phyloP scores from a whole-genome alignment of 2,329 filamentous ascomycete species.

The Madurella fahalii region DNA sequence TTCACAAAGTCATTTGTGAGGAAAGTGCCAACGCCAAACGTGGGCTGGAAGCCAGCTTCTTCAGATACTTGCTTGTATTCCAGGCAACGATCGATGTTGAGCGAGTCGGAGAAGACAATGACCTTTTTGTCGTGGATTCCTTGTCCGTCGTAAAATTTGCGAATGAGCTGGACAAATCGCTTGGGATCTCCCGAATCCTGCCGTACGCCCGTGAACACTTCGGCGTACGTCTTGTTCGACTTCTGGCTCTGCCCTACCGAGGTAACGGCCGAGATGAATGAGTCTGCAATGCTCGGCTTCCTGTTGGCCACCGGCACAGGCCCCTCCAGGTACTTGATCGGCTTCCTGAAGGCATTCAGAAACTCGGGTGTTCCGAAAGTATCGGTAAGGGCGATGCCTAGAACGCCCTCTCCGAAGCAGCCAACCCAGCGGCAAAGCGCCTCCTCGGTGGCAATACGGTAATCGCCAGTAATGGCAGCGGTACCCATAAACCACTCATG shows the following conservation, averaged over 20 bases:
- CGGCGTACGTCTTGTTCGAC: slow-evolving; percentile 63
- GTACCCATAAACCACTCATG: slow-evolving; percentile 99
- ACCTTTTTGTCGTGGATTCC: slow-evolving; percentile 77
- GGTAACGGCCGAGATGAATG: slow-evolving; percentile 32
- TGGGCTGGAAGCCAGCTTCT: slow-evolving; percentile 72
- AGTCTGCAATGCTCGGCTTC: slow-evolving; percentile 29
- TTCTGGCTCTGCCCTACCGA: slow-evolving; percentile 40
- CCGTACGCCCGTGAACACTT: slow-evolving; percentile 77
- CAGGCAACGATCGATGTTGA: slow-evolving; percentile 86
- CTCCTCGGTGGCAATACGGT: slow-evolving; percentile 76
- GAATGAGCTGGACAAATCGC: slow-evolving; percentile 73
- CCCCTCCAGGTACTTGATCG: slow-evolving; percentile 45
- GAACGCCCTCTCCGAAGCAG: slow-evolving; percentile 79
- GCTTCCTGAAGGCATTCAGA: slow-evolving; percentile 74
- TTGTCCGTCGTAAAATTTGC: slow-evolving; percentile 72
- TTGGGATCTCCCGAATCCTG: slow-evolving; percentile 88
- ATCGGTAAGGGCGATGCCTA: slow-evolving; percentile 88
- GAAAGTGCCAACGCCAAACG: slow-evolving; percentile 93
- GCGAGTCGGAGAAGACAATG: slow-evolving; percentile 92
- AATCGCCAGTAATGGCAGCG: slow-evolving; percentile 83
- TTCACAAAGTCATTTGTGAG: slow-evolving; percentile 92
- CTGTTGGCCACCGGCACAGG: slow-evolving; percentile 31
- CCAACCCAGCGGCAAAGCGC: slow-evolving; percentile 85
- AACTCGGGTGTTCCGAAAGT: slow-evolving; percentile 94
- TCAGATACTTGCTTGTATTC: slow-evolving; percentile 86